Evolutionary conservation across 305 asterid species (phyloP).

Genomic region (Solanum chacoense): DNA sequence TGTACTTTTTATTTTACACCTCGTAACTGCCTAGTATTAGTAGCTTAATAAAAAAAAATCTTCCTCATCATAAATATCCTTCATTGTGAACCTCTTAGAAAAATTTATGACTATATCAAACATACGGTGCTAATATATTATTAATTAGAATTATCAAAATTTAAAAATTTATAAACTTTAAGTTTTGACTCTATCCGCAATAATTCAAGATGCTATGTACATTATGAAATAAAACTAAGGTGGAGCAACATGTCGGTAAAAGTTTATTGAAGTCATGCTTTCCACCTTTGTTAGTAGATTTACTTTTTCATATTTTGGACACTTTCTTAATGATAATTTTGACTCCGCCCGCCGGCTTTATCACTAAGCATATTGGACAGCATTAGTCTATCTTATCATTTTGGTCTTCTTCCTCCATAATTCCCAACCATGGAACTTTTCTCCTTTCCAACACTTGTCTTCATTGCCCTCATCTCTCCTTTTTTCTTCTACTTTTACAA

Average conservation of each 20-base stretch:
- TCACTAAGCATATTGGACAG: neutral
- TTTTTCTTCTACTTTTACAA: slow-evolving; percentile 13
- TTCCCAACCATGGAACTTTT: slow-evolving; percentile 19
- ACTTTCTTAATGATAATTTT: fast-evolving
- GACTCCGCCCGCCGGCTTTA: too few relatives aligned
- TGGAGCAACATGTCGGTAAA: too few relatives aligned
- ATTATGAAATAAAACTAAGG: too few relatives aligned
- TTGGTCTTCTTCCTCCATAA: neutral
- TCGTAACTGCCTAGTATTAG: neutral
- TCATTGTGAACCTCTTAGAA: too few relatives aligned
- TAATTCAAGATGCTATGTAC: too few relatives aligned
- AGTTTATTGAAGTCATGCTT: neutral
- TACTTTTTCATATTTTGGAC: neutral
- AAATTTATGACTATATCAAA: neutral
- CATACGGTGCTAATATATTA: neutral
- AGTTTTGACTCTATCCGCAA: too few relatives aligned
- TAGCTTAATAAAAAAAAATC: neutral
- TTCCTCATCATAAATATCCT: too few relatives aligned
- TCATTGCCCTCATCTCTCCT: slow-evolving; percentile 15
- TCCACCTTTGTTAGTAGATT: neutral
- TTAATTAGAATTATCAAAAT: too few relatives aligned
- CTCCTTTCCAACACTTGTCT: slow-evolving; percentile 9
- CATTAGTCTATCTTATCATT: neutral
- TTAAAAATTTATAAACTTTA: too few relatives aligned
- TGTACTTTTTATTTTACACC: neutral